phyloP scores from a whole-genome alignment of 78 protist genomes.

The Monosiga brevicollis region DNA sequence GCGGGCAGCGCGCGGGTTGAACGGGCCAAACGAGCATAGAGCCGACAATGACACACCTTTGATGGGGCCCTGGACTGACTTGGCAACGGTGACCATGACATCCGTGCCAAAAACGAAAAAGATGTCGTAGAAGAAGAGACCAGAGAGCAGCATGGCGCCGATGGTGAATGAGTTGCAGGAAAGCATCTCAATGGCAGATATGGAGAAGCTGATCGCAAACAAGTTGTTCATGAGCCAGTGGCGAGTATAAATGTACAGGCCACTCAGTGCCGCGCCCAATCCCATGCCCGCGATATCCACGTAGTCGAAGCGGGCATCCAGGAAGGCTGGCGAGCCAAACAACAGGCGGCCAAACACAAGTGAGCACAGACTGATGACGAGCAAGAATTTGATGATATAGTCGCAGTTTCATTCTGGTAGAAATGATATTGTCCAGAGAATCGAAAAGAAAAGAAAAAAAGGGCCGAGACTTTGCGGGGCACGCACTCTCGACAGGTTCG shows the following conservation, averaged over 20 bases:
- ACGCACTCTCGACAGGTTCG: too few species aligned
- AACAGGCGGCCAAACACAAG: neutral
- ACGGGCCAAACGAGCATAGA: too few species aligned
- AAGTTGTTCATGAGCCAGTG: constrained; percentile 75
- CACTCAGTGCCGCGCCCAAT: constrained; percentile 9
- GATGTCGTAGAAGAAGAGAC: constrained; percentile 80
- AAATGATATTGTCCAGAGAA: too few species aligned
- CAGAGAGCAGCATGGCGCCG: constrained; percentile 52
- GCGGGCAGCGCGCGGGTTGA: too few species aligned
- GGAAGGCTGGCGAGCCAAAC: neutral
- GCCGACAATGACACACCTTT: too few species aligned
- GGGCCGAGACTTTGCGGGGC: too few species aligned
- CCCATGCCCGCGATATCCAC: constrained; percentile 22
- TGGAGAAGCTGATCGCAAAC: constrained; percentile 47
- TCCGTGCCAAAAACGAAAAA: constrained; percentile 46
- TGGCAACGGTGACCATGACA: constrained; percentile 90
- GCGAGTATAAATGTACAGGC: constrained; percentile 29
- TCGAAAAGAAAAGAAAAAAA: too few species aligned
- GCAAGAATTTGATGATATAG: neutral
- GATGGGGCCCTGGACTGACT: constrained; percentile 73
- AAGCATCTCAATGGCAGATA: constrained; percentile 32
- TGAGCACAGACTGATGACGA: neutral
- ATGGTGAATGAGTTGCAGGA: constrained; percentile 23
- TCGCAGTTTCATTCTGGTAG: too few species aligned
- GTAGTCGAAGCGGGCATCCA: neutral